A percentile compares a stretch with the other conserved stretches of the same genome.
These are phyloP conservation scores for Komagataea norvegica DNA, from an alignment of 1,139 yeast species.

Conservation along the genomic window DNA sequence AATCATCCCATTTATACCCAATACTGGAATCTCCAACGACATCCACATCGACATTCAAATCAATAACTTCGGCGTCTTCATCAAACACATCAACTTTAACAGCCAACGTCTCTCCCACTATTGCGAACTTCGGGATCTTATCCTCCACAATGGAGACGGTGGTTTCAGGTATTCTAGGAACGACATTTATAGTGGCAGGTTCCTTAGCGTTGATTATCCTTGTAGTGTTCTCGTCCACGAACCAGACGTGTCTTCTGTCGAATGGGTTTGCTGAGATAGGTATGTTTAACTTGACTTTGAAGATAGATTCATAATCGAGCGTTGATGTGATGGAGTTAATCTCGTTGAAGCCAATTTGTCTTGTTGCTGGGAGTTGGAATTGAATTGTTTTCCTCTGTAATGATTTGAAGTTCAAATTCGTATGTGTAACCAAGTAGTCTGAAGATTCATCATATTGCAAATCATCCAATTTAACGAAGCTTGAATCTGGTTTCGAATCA, in stretches of 20 bases:
- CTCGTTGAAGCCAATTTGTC: slow-evolving; percentile 19
- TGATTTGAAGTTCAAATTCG: slow-evolving; percentile 17
- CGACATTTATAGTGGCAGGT: slow-evolving; percentile 25
- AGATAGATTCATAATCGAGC: slow-evolving; percentile 11
- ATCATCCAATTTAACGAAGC: neutral
- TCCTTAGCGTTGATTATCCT: slow-evolving; percentile 16
- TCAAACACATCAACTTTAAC: slow-evolving; percentile 25
- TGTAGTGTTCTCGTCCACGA: slow-evolving; percentile 1
- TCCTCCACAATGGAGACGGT: slow-evolving; percentile 15
- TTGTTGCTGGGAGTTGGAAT: slow-evolving; percentile 13
- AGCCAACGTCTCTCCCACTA: slow-evolving; percentile 28
- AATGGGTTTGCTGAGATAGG: slow-evolving; percentile 15
- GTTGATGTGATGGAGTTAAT: slow-evolving; percentile 13
- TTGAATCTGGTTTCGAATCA: neutral
- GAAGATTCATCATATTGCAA: slow-evolving; percentile 8
- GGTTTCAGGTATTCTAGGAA: slow-evolving; percentile 33
- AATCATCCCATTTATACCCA: slow-evolving; percentile 6
- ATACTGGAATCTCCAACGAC: slow-evolving; percentile 10
- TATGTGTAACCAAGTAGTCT: slow-evolving; percentile 3
- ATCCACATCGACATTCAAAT: slow-evolving; percentile 17
- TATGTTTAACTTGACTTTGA: slow-evolving; percentile 20
- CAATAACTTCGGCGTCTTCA: slow-evolving; percentile 27
- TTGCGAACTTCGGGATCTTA: slow-evolving; percentile 20
- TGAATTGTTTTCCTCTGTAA: slow-evolving; percentile 15
- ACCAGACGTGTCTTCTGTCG: slow-evolving; percentile 16